Evolutionary conservation across 164 flowering plant species (phyloP), one percentile per base, ranked within the genome.

Genomic region (Magnolia officinalis): DNA sequence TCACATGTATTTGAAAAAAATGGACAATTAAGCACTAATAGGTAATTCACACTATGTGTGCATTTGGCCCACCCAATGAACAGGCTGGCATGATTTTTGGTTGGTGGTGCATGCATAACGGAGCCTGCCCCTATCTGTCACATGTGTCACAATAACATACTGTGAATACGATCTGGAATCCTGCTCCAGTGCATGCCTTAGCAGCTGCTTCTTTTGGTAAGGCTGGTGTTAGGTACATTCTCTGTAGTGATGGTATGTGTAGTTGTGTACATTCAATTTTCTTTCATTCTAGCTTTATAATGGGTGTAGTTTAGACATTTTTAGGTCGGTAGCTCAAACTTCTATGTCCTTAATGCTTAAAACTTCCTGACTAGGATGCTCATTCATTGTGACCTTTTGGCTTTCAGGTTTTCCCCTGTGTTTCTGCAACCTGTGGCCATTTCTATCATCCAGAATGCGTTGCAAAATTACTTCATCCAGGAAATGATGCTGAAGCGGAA

Each of bases 401-500:
- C 23, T 75, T 66, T 58, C 80, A 92, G 98, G 98, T 92, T 70
- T 92, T 92, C 71, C 82, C n/a, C 2, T 96, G 98, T 85, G 88
- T 76, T 69, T 74, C 76, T 81, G 96, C 95, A 67, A 92, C 89
- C 2, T 96, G 98, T 76, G 97, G 96, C 20, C 82, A 80, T 52
- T 93, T 92, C 71, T 96, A 90, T 78, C 98, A 96, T 81, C 92
- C 98, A 4, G 72, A 80, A 63, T 94, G 99, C 83, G 90, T 88
- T 66, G 86, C 94, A 37, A 85, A 83, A 75, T 77, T 84, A 77
- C 83, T 93, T 8, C 83, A 85, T 69, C 82, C 74, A 14, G 80
- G 73, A n/a, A 81, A 86, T 84, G 79, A 78, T 75, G 71, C 59
- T 75, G 80, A 83, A 63, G 89, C 84, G 2, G 82, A 86, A 79